Evolutionary conservation across 495 filamentous ascomycete species (phyloP).

Genomic region (Aspergillus haitiensis): DNA sequence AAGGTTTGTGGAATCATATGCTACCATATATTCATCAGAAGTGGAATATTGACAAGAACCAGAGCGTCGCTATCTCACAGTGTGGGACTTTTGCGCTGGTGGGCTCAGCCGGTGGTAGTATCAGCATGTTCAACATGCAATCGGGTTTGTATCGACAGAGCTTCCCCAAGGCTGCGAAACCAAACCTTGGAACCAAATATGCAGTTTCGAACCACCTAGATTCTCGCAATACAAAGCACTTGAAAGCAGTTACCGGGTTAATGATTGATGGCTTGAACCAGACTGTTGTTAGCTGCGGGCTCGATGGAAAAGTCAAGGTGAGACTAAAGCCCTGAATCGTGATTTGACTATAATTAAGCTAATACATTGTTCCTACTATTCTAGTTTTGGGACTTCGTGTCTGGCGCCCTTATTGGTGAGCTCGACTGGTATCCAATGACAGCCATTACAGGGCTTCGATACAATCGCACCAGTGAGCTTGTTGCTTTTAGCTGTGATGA

Average conservation of each 20-base stretch:
- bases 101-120: conserved; percentile 74
- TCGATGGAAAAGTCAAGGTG: conserved; percentile 90
- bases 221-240: conserved; percentile 63
- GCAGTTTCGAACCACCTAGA: conserved; percentile 45
- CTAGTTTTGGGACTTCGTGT: conserved; percentile 87
- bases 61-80: conserved; percentile 80
- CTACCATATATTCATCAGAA: neutral
- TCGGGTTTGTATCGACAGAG: conserved; percentile 82
- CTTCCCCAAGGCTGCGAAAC: conserved; percentile 70
- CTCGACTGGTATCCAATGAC: conserved; percentile 83
- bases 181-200: conserved; percentile 52
- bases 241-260: conserved; percentile 78
- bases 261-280: conserved; percentile 82
- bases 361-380: conserved; percentile 6
- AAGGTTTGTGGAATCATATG: conserved; percentile 41
- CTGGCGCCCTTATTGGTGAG: conserved; percentile 73
- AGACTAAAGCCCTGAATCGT: neutral
- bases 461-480: conserved; percentile 78
- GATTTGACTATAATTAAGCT: conserved; percentile 13
- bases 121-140: conserved; percentile 96
- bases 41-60: neutral
- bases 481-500: conserved; percentile 90
- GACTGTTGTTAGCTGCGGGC: conserved; percentile 75
- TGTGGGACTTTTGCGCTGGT: conserved; percentile 95
- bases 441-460: conserved; percentile 70